Base-by-base conservation (phyloP, 495 filamentous ascomycete genomes). In the Hypoxylon perforatum region DNA sequence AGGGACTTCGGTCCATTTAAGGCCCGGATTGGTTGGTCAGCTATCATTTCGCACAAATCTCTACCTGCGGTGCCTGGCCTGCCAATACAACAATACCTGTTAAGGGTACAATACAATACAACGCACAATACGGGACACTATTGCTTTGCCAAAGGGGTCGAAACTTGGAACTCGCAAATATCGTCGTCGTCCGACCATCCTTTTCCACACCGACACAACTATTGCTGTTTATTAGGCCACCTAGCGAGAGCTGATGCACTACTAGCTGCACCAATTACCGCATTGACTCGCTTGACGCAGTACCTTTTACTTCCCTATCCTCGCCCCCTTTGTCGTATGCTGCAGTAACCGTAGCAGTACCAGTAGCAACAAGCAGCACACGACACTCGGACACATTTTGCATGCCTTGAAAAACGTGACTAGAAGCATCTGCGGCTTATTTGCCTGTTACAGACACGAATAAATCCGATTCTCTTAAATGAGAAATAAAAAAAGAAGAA, bases 341-440 rank as follows among this genome's bases (percentile, higher is more conserved):
- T 38, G 35, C 35, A 38, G 14, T 11, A 38, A 7, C 25, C 3
- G 25, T 7, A 28, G 25, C 25, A 28, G 25, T n/a, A n/a, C n/a
- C 25, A 28, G 25, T 7, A 28, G 25, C 25, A 28, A 7, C 25
- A 1, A 14, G 21, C 4, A 35, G 45, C 56, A 64, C 61, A 64
- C 66, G 56, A 69, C 61, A 64, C 65, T 15, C 25, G 12, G n/a
- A 33, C 12, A n/a, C 3, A 2, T 41, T 42, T 21, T 10, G 38
- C 17, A n/a, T 48, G 18, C 12, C 7, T 28, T 12, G 42, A 64
- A 4, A 15, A 64, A 64, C 66, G 66, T 69, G 66, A 69, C 61
- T 55, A 42, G 45, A 48, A 15, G 25, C 61, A 28, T 9, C 66
- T 69, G 66, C 61, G 60, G 66, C 56, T 64, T 69, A 69, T 69